Evolutionary conservation across 106 monocot species (phyloP).

Genomic region (Alisma plantagoaquatica): DNA sequence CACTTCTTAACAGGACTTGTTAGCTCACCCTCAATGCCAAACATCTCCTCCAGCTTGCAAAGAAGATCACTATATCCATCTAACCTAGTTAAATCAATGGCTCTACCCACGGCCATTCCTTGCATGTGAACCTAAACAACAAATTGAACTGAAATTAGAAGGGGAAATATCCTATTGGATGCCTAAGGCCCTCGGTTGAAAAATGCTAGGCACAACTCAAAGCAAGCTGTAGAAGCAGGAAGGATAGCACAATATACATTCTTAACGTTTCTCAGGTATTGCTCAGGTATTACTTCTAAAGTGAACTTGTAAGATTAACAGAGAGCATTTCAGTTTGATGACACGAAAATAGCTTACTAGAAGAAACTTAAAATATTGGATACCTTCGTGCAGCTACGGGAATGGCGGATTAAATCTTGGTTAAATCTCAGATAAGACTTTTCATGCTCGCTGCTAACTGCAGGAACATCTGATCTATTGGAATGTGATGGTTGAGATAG

Average conservation of each 20-base stretch:
- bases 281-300: too few relatives aligned
- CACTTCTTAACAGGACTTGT: constrained; percentile 44
- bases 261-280: too few relatives aligned
- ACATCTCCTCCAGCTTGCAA: constrained; percentile 78
- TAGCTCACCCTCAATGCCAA: constrained; percentile 51
- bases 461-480: constrained; percentile 35
- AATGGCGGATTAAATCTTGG: constrained; percentile 29
- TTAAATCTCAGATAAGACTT: constrained; percentile 34
- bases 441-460: constrained; percentile 51
- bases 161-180: neutral
- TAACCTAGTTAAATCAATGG: constrained; percentile 72
- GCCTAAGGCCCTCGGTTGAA: neutral
- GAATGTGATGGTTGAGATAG: constrained; percentile 39
- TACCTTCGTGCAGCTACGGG: constrained; percentile 27
- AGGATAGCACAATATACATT: too few relatives aligned
- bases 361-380: neutral
- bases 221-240: too few relatives aligned
- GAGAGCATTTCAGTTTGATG: neutral
- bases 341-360: neutral
- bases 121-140: constrained; percentile 66
- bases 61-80: constrained; percentile 51
- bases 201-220: neutral
- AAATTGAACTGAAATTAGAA: neutral
- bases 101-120: constrained; percentile 91
- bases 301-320: neutral